Conservation (phyloP, 225 moss, liverwort and hornwort genomes). For the Lunularia cruciata region DNA sequence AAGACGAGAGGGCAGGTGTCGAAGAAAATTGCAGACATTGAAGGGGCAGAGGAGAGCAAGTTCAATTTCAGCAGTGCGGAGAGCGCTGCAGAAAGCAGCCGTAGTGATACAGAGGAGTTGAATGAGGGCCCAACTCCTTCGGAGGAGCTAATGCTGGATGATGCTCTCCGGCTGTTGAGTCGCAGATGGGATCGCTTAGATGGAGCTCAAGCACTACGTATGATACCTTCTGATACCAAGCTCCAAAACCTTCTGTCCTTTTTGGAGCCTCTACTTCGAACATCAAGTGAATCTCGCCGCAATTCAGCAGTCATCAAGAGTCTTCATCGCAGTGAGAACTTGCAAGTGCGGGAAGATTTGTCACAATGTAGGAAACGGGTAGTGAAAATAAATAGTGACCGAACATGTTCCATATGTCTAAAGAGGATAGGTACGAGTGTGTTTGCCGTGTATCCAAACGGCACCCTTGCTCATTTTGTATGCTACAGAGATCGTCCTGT, state of each 20-base stretch:
- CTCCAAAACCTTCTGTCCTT: conserved; percentile 82
- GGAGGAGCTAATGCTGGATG: conserved; percentile 76
- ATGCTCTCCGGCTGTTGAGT: conserved; percentile 74
- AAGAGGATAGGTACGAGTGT: conserved; percentile 91
- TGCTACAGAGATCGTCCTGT: conserved; percentile 57
- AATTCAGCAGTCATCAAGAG: conserved; percentile 88
- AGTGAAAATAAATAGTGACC: conserved; percentile 78
- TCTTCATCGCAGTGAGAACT: conserved; percentile 81
- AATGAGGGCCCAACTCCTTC: conserved; percentile 53
- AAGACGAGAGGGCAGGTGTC: conserved; percentile 47
- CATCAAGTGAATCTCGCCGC: conserved; percentile 76
- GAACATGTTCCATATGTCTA: conserved; percentile 77
- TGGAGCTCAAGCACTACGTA: conserved; percentile 80
- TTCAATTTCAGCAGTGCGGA: conserved; percentile 49
- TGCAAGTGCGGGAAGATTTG: conserved; percentile 89
- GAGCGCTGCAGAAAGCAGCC: conserved; percentile 66
- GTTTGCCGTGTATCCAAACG: conserved; percentile 84
- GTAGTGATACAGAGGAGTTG: conserved; percentile 73
- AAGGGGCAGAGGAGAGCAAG: conserved; percentile 59
- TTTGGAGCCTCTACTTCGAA: conserved; percentile 80
- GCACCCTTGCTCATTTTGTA: conserved; percentile 77
- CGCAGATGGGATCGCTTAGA: conserved; percentile 89
- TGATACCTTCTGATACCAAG: conserved; percentile 87
- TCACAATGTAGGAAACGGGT: conserved; percentile 65
- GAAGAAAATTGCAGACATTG: conserved; percentile 87